Percentiles rank a stretch among this genome's conserved stretches.
Evolutionary conservation across 2,329 filamentous ascomycete genomes (phyloP).

Genomic region (Polytolypa hystricis): DNA sequence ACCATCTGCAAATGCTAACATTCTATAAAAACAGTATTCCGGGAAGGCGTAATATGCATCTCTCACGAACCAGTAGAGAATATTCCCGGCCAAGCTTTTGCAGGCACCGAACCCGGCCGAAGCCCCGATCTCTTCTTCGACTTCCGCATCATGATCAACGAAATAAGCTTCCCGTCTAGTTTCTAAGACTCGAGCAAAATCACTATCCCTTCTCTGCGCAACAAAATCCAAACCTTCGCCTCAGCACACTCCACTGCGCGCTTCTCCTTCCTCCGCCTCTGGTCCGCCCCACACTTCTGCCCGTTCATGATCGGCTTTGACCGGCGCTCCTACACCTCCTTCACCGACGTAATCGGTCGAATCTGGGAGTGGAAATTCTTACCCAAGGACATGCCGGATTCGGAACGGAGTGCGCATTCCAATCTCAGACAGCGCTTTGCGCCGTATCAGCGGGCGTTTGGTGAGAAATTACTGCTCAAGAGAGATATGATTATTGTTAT

Average conservation of each 20-base stretch:
- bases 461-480: conserved; percentile 29
- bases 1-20: conserved; percentile 1
- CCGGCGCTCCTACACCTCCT: conserved; percentile 26
- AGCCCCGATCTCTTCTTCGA: conserved; percentile 37
- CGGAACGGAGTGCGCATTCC: conserved; percentile 36
- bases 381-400: conserved; percentile 36
- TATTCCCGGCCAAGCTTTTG: conserved; percentile 28
- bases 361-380: conserved; percentile 40
- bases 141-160: conserved; percentile 20
- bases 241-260: conserved; percentile 15
- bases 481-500: conserved; percentile 39
- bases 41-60: conserved; percentile 32
- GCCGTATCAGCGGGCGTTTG: conserved; percentile 14
- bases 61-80: background rate
- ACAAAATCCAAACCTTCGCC: conserved; percentile 15
- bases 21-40: conserved; percentile 29
- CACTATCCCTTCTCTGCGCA: conserved; percentile 22
- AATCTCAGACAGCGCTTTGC: conserved; percentile 23
- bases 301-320: conserved; percentile 35
- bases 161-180: conserved; percentile 15
- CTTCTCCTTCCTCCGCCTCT: conserved; percentile 37
- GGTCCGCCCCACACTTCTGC: conserved; percentile 41
- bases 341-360: conserved; percentile 34
- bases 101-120: conserved; percentile 26
- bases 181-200: conserved; percentile 25